Base-by-base conservation (phyloP, 306 rosid species). In the Arachis stenosperma region DNA sequence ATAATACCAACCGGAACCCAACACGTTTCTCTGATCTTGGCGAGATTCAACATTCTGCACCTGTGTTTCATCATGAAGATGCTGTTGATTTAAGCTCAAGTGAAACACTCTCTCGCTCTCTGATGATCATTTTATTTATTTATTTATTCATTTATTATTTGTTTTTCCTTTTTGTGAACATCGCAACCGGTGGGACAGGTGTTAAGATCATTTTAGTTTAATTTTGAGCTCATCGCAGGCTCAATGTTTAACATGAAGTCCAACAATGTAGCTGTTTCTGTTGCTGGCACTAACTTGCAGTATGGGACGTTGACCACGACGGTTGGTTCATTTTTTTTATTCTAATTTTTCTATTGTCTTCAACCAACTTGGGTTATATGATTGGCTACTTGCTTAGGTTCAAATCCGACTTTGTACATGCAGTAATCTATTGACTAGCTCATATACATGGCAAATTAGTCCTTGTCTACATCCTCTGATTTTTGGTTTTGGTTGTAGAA, bases 61-160 rank as follows among this genome's bases (percentile, higher is more conserved):
- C 86, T 42, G 75, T 80, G 71, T 89, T 93, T 67, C 88, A 81
- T 44, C 89, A 73, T 29, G 81, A 93, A 22, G 88, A 89, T 80
- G 88, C 86, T 87, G 82, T 82, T 89, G 93, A 86, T 90, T 87
- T 89, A 86, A 85, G 85, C 82, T 71, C 93, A 86, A 87, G 98
- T 93, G 82, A 77, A 77, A 33, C 70, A 11, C 74, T 53, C 73
- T 61, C 41, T 52, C 54, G 5, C 47, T 58, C 61, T 29, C 7
- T 44, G 12, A 33, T 33, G 37, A 33, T 33, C 3, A 33, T 33
- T 33, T 33, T 33, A 33, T 33, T 33, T 33, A 33, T 33, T 33
- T 1, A 22, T 22, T 22, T 17, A 17, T 17, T 17, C 17, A 17
- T 17, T 17, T 17, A 17, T 17, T 17, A 17, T 1, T 22, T 22